phyloP scores from a whole-genome alignment of 345 rosid genomes.

The Eucalyptus marginata region DNA sequence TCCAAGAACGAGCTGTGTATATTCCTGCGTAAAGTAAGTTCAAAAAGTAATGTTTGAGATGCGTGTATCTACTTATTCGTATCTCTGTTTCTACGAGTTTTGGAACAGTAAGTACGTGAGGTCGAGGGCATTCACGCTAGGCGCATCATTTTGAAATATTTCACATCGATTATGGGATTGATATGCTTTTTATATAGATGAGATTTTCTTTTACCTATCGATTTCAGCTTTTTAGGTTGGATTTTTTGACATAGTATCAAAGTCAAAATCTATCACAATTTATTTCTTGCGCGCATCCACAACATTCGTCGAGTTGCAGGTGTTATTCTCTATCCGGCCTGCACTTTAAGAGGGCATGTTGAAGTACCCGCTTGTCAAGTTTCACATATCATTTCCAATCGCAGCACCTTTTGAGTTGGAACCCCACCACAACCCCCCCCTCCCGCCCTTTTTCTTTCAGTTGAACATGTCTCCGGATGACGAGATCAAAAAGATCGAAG shows the following conservation, averaged over 20 bases:
- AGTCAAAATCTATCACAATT: background rate
- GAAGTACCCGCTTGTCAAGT: background rate
- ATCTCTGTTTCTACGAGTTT: background rate
- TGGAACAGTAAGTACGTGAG: background rate
- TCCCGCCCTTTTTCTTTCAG: background rate
- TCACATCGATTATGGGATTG: background rate
- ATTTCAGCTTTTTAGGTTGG: background rate
- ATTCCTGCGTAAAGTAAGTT: too few species aligned
- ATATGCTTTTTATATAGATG: background rate
- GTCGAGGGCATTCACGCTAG: background rate
- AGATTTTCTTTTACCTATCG: background rate
- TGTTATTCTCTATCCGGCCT: background rate
- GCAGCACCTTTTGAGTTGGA: background rate
- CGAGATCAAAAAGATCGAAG: background rate
- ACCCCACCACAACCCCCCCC: fast-evolving
- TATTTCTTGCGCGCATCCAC: background rate
- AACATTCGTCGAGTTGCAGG: too few species aligned
- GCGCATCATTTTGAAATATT: background rate
- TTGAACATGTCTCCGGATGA: background rate
- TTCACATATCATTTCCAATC: background rate
- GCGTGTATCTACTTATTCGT: background rate
- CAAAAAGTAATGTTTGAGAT: background rate
- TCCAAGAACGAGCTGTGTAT: too few species aligned
- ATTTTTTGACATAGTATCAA: background rate
- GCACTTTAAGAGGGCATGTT: background rate